phyloP scores from a whole-genome alignment of 805 yeast species.

The Kluyveromyces dobzhanskii region DNA sequence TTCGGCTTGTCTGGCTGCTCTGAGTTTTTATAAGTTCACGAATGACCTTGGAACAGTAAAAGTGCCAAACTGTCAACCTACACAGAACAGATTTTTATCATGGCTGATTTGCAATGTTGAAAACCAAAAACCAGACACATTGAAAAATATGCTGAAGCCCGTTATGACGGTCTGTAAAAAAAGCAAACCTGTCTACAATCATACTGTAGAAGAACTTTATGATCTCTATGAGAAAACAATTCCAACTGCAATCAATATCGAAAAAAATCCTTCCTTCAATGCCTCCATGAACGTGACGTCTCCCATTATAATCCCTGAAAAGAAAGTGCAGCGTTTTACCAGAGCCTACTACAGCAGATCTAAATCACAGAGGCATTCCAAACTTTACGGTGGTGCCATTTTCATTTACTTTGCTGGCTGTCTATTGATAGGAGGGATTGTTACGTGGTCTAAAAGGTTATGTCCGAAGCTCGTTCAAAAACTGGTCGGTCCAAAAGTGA shows the following conservation, averaged over 20 bases:
- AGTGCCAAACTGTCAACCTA: not conserved
- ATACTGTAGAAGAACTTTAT: not conserved
- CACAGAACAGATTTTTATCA: not conserved
- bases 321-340: not conserved
- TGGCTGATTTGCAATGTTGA: not conserved
- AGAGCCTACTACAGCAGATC: not conserved
- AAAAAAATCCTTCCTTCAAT: not conserved
- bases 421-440: not conserved
- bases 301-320: not conserved
- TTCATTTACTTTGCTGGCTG: conserved; percentile 1
- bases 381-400: not conserved
- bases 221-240: not conserved
- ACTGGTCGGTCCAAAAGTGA: not conserved
- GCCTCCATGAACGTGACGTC: not conserved
- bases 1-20: not conserved
- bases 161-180: not conserved
- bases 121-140: not conserved
- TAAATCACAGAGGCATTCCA: not conserved
- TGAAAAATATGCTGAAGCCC: not conserved
- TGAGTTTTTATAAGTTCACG: not conserved
- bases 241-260: not conserved
- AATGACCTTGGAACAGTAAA: not conserved
- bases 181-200: not conserved
- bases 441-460: not conserved
- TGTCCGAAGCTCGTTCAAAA: not conserved